Percentiles rank a stretch among this genome's conserved stretches.
Evolutionary conservation across 2,329 filamentous ascomycete species (phyloP).

Genomic region (Beauveria varroae): DNA sequence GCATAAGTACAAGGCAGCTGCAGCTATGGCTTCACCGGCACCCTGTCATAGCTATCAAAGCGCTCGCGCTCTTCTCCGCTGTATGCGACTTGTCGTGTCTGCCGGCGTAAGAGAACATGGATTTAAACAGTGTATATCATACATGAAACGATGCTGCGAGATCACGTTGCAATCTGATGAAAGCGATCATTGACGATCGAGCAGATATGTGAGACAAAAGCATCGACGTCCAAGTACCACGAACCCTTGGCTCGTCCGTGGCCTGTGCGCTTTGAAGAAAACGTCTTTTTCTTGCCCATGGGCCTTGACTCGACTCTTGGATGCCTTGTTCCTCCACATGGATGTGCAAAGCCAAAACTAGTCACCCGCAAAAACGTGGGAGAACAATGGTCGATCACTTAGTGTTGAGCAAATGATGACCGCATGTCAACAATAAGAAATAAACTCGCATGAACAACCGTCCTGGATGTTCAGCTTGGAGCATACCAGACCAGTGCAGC

Average conservation of each 20-base stretch:
- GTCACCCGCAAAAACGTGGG: constrained; percentile 2
- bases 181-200: neutral
- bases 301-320: neutral
- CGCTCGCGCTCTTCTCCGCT: neutral
- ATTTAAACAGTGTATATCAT: neutral
- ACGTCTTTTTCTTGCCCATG: neutral
- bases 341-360: neutral
- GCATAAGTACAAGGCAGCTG: neutral
- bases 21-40: neutral
- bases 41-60: constrained; percentile 1
- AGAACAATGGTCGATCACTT: neutral
- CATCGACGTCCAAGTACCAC: neutral
- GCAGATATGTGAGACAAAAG: neutral
- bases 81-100: constrained; percentile 1
- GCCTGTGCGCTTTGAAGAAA: neutral
- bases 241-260: neutral
- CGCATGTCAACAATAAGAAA: neutral
- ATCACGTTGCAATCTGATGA: neutral
- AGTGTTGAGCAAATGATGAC: neutral
- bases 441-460: neutral
- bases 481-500: neutral
- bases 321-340: neutral
- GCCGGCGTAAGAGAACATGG: neutral
- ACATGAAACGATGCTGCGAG: neutral
- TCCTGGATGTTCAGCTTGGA: neutral